Base-by-base conservation (phyloP, 106 monocot species). In the Dendrobium chrysotoxum region DNA sequence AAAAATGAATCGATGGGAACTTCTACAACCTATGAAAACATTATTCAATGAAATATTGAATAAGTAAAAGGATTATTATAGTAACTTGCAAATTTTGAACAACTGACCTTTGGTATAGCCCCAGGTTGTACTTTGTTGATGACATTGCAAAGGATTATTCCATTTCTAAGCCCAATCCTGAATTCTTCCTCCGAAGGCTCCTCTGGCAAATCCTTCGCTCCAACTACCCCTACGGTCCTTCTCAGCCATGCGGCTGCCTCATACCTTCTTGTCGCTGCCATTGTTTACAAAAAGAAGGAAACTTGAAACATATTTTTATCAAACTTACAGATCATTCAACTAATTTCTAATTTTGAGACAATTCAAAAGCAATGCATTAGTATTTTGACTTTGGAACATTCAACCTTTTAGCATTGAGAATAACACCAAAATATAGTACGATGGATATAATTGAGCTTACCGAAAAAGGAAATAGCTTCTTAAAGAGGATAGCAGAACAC, bases 161-260 rank as follows among this genome's bases (percentile, higher is more conserved):
- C 98, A 77, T 88, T 98, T 80, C 91, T 89, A 23, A 98, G 61
- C 31, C 85, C 89, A 31, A 89, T 80, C 79, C 87, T 89, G 54
- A 98, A 91, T 72, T 98, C 98, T 74, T 95, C 95, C 78, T 92
- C 95, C 0, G 95, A 86, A 4, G 98, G 98, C 76, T 89, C 85
- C 54, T 95, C 98, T 2, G 95, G 85, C 53, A 98, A 85, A 80
- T 98, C 98, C 68, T 86, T 91, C 28, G 86, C 84, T 16, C 82
- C 80, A 26, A 89, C 77, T 16, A 85, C 84, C 1, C 92, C 92
- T 7, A 89, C 87, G 13, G 83, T 88, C 72, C 81, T 91, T 66
- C 91, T 88, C 40, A 98, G 82, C 98, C 98, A 98, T 10, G 75
- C 77, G 0, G 95, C 92, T 13, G 95, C 98, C 39, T 95, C 92